phyloP scores from a whole-genome alignment of 1,284 basidiomycete species.

The Melampsora occidentalis region DNA sequence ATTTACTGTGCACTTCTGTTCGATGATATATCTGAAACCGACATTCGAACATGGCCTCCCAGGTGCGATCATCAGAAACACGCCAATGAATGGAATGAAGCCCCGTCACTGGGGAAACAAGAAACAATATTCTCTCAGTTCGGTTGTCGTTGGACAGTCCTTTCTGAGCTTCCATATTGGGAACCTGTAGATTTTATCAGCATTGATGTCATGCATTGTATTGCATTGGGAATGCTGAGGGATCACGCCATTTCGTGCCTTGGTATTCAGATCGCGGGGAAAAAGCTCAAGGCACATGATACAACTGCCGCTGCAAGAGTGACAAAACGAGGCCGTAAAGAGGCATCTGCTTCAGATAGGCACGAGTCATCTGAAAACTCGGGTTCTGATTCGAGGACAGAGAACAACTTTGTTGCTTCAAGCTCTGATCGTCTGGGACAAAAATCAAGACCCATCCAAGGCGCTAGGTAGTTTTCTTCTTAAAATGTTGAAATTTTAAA shows the following conservation, averaged over 20 bases:
- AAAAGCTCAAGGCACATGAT: neutral
- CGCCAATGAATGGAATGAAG: neutral
- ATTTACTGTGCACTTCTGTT: neutral
- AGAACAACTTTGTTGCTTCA: too few species aligned
- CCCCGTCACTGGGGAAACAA: neutral
- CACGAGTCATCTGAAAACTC: too few species aligned
- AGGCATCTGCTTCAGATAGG: too few species aligned
- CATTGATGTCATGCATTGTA: constrained; percentile 12
- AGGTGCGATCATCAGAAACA: neutral
- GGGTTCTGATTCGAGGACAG: too few species aligned
- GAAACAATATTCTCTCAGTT: neutral
- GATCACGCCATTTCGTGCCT: constrained; percentile 8
- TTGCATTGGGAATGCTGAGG: constrained; percentile 15
- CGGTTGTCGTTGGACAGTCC: constrained; percentile 5
- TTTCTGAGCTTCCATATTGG: constrained; percentile 24
- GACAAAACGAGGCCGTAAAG: too few species aligned
- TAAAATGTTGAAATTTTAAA: too few species aligned
- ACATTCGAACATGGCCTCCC: constrained; percentile 1
- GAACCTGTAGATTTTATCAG: constrained; percentile 14
- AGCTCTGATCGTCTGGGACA: too few species aligned
- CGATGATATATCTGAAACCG: neutral
- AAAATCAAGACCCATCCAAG: too few species aligned
- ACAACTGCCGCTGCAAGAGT: too few species aligned
- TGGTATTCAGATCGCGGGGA: constrained; percentile 5
- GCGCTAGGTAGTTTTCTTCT: too few species aligned